Base-by-base conservation (phyloP, 441 rosid species). In the Theobroma grandiflorum region DNA sequence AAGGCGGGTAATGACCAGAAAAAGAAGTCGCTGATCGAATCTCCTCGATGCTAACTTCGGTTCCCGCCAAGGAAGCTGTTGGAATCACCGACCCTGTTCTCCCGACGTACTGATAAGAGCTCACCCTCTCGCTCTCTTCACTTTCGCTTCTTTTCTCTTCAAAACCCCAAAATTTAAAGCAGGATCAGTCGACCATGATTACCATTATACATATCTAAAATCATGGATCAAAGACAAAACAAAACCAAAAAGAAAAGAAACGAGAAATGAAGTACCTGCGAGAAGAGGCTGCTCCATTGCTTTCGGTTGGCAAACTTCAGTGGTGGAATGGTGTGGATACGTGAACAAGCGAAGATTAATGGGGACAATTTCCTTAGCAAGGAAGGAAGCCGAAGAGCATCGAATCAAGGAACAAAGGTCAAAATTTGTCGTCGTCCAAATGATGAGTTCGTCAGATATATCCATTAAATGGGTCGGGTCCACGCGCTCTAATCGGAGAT, bases 211-310 rank as follows among this genome's bases (percentile, higher is more conserved):
- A 43, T 26, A 6, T 8, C 40, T 6, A 73, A 11, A 37, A 38
- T 9, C 22, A 4, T 26, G 31, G 1, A 26, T 26, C 31, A 26
- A 26, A 26, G 31, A 26, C 38, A 38, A 16, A 38, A 33, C 9
- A 52, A 74, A 62, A 40, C 15, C 16, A 35, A 8, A 72, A 15
- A 3, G 31, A 53, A 26, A 7, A 7, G 2, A 70, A 52, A 14
- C 61, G 37, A 53, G 61, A 35, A 64, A 6, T 8, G 2, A 45
- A 73, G 55, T 82, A 94, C 98, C 99, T 78, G 96, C 85, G 78
- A 93, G 96, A 67, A 94, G 89, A 81, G 98, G 93, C 86, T 92
- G 91, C 82, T 96, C 98, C 99, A 94, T 94, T 55, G 2, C 38
- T 50, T 11, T 43, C 6, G 33, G 12, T 31, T 33, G 71, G 22